Percentiles rank a stretch among this genome's conserved stretches.
These are phyloP conservation scores for Leucaena leucocephala DNA, from an alignment of 306 rosid species.

Conservation along the genomic window DNA sequence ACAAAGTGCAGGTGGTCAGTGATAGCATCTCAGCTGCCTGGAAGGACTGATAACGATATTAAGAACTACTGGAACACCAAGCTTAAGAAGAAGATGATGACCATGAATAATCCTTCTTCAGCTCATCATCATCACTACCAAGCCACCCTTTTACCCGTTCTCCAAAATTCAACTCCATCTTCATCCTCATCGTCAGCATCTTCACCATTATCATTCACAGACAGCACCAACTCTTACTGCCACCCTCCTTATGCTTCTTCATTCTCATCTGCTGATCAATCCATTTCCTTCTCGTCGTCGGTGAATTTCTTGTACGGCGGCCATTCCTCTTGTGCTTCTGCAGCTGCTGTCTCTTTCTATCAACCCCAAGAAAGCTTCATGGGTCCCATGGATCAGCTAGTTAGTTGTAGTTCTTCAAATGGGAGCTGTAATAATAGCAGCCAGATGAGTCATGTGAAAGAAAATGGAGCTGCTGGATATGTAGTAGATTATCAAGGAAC, in stretches of 20 bases:
- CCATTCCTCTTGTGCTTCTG: constrained; percentile 34
- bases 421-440: constrained; percentile 53
- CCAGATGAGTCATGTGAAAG: constrained; percentile 37
- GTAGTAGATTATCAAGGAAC: constrained; percentile 19
- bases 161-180: constrained; percentile 50
- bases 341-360: constrained; percentile 36
- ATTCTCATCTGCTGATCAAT: constrained; percentile 35
- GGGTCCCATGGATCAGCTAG: no score
- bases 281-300: constrained; percentile 48
- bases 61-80: constrained; percentile 98
- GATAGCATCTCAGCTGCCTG: constrained; percentile 85
- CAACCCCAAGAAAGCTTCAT: constrained; percentile 54
- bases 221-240: constrained; percentile 30
- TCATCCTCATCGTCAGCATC: constrained; percentile 39
- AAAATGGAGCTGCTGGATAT: constrained; percentile 28
- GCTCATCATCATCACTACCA: constrained; percentile 40
- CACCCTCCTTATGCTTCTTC: constrained; percentile 35
- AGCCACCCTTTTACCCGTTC: constrained; percentile 38
- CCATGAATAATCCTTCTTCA: constrained; percentile 26
- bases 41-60: constrained; percentile 91
- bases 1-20: constrained; percentile 78
- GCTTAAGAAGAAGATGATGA: constrained; percentile 78
- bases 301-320: constrained; percentile 40
- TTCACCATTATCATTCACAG: constrained; percentile 44
- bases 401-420: constrained; percentile 62